phyloP scores from a whole-genome alignment of 2,329 filamentous ascomycete genomes.

The Plenodomus biglobosus region DNA sequence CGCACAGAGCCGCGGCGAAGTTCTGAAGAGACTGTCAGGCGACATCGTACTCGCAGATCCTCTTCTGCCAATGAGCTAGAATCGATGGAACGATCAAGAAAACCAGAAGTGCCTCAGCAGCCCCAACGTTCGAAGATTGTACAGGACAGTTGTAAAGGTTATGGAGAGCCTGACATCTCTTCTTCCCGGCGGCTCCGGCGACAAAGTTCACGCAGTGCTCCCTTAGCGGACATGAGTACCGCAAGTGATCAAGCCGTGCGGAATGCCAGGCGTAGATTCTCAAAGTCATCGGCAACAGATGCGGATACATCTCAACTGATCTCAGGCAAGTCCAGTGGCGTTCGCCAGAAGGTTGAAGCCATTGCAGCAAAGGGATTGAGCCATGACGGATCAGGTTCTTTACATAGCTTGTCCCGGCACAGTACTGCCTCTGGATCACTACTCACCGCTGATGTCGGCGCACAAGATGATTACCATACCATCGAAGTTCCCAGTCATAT shows the following conservation, averaged over 20 bases:
- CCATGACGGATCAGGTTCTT: conserved; percentile 28
- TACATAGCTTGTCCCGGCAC: conserved; percentile 12
- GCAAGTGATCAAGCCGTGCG: conserved; percentile 3
- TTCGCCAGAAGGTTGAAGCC: conserved; percentile 7
- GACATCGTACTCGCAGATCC: conserved; percentile 11
- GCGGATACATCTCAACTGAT: conserved; percentile 4
- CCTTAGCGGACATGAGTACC: conserved; percentile 9
- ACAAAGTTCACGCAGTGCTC: conserved; percentile 13
- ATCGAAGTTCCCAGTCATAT: conserved; percentile 28
- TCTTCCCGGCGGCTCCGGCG: conserved; percentile 5
- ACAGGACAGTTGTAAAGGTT: conserved; percentile 1
- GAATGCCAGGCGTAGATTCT: conserved; percentile 6
- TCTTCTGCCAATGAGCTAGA: conserved; percentile 23
- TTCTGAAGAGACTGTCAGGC: conserved; percentile 20
- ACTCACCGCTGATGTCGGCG: conserved; percentile 11
- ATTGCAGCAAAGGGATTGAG: conserved; percentile 20
- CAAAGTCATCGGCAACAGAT: conserved; percentile 6
- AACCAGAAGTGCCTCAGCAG: conserved; percentile 1
- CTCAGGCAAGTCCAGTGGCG: conserved; percentile 10
- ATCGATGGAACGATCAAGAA: conserved; percentile 5
- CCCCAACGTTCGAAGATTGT: conserved; percentile 15
- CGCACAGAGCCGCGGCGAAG: neutral
- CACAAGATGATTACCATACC: conserved; percentile 16
- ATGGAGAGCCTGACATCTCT: neutral
- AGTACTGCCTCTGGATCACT: conserved; percentile 6